Evolutionary conservation across 371 early-diverging fungal species (phyloP), one percentile per base, ranked within the genome.

Genomic region (Mucor irregularis): DNA sequence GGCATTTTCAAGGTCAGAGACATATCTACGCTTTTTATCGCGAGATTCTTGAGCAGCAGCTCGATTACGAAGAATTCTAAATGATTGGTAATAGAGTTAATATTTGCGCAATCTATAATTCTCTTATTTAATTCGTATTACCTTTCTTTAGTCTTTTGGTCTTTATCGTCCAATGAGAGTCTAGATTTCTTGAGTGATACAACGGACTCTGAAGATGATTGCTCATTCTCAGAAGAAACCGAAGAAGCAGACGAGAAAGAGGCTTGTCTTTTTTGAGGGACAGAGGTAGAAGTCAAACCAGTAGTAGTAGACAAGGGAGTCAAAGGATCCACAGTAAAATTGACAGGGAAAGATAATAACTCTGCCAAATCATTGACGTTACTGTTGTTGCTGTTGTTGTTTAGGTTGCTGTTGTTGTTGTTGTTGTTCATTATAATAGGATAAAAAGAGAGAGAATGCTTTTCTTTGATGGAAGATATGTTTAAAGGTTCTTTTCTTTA

Each of bases 21-120:
- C 69, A 66, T 90, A 90, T 56, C 85, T 81, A 42, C 90, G 85
- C 71, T 93, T 93, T 75, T 90, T 92, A 69, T 94, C 93, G 33
- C 95, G 86, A 35, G 91, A 91, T 39, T 88, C 83, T 72, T 93
- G 93, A 22, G 95, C 95, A 11, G 95, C 95, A 19, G 90, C 87
- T n/a, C 95, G 84, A 74, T 94, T 94, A 37, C 93, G 85, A 56
- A 94, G 64, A n/a, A 91, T 86, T 62, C 92, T 64, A 35, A 13
- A 46, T 24, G 38, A 14, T 25, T 14, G 28, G 25, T 28, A 8
- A 6, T n/a, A 14, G 9, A 19, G 31, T 47, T 24, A 30, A 22
- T 47, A 25, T 16, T n/a, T 37, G 39, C 4, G 19, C 19, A 17
- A 38, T 17, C n/a, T 17, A 22, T 13, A 25, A 19, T 4, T 24